Percentiles rank a stretch among this genome's conserved stretches.
Conservation (phyloP, 345 rosid species). For the Moricandia arvensis region DNA sequence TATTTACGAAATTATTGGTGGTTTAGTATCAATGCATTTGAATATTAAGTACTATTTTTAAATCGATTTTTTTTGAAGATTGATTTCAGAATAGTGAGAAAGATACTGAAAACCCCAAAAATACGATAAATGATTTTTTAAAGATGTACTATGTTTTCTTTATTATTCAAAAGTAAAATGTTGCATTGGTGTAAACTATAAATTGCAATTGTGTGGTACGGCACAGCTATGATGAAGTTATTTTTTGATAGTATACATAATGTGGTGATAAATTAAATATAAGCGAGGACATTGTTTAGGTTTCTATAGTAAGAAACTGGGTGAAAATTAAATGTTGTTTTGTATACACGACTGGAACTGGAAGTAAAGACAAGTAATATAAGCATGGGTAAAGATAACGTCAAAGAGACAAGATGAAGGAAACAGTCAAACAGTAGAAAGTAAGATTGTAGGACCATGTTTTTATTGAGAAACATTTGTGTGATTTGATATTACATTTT, state of each 20-base stretch:
- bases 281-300: background rate
- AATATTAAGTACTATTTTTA: background rate
- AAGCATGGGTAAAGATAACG: constrained; percentile 28
- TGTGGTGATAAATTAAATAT: background rate
- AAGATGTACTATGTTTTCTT: background rate
- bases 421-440: constrained; percentile 39
- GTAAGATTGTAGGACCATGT: constrained; percentile 34
- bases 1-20: background rate
- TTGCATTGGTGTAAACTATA: constrained; percentile 2
- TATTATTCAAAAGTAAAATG: background rate
- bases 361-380: background rate
- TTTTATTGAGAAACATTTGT: constrained; percentile 38
- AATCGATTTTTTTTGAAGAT: background rate
- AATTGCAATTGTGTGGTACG: background rate
- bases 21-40: background rate
- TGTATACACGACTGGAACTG: background rate
- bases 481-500: constrained; percentile 37
- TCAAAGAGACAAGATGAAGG: constrained; percentile 41
- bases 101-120: background rate
- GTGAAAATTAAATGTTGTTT: background rate
- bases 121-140: background rate
- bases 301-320: background rate
- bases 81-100: background rate
- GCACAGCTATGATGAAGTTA: background rate
- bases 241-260: background rate